phyloP scores from a whole-genome alignment of 495 filamentous ascomycete genomes.

The Extremus antarcticus region DNA sequence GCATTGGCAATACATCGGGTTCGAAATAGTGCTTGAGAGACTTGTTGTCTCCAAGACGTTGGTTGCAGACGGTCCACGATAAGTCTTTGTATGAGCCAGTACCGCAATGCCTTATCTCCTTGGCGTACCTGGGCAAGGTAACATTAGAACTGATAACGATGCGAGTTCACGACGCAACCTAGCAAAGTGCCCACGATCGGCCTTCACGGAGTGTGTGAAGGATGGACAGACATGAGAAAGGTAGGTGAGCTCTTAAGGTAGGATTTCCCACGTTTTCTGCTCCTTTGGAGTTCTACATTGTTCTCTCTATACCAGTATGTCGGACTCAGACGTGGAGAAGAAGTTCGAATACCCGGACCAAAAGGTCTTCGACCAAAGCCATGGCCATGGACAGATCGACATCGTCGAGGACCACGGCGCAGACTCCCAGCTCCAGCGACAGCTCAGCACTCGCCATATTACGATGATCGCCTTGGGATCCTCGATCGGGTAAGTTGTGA shows the following conservation, averaged over 20 bases:
- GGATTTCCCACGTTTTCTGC: too few relatives aligned
- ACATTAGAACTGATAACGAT: not conserved
- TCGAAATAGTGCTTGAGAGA: too few relatives aligned
- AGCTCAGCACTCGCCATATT: not conserved
- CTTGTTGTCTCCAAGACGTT: not conserved
- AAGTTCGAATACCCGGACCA: not conserved
- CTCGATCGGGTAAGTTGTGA: too few relatives aligned
- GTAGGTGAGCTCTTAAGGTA: not conserved
- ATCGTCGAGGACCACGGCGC: not conserved
- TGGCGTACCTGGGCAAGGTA: not conserved
- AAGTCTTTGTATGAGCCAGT: not conserved
- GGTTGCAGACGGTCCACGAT: not conserved
- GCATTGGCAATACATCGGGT: not conserved
- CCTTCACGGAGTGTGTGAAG: too few relatives aligned
- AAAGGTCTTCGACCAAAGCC: not conserved
- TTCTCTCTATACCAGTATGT: too few relatives aligned
- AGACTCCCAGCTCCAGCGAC: not conserved
- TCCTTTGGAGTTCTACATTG: too few relatives aligned
- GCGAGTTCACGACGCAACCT: too few relatives aligned
- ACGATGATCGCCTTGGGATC: not conserved
- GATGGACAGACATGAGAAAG: not conserved
- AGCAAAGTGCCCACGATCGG: too few relatives aligned
- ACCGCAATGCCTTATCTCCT: not conserved
- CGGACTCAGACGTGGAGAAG: not conserved
- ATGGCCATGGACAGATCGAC: not conserved